These are phyloP conservation scores for Aspergillus sergii DNA, from an alignment of 2,329 filamentous ascomycete species.

Conservation along the genomic window DNA sequence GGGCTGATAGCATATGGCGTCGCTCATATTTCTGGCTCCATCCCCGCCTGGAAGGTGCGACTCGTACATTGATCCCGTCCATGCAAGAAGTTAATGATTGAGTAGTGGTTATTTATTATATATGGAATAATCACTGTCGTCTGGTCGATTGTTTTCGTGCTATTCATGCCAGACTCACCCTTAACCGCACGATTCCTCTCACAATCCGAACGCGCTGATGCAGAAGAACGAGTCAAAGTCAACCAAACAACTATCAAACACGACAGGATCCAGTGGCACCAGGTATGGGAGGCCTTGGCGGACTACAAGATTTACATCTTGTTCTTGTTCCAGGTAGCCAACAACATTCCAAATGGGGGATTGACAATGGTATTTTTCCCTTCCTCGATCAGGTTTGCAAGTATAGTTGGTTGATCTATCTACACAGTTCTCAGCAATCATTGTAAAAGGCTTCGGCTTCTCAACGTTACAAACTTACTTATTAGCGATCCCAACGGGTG, in stretches of 20 bases:
- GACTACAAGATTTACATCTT: background rate
- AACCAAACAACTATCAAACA: background rate
- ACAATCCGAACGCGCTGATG: background rate
- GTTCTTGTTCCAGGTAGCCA: background rate
- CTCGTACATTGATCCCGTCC: background rate
- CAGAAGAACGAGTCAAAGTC: background rate
- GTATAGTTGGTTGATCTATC: background rate
- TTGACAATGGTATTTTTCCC: background rate
- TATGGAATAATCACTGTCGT: background rate
- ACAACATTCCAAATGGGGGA: background rate
- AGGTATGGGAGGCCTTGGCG: background rate
- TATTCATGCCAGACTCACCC: background rate
- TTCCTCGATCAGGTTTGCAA: background rate
- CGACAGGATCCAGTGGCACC: background rate
- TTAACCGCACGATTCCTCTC: background rate
- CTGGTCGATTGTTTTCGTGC: background rate
- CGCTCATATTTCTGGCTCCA: background rate
- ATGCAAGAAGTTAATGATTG: accelerated
- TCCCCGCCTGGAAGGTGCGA: background rate
- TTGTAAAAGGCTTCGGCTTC: background rate
- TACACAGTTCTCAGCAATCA: background rate
- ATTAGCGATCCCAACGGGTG: background rate
- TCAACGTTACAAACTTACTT: background rate
- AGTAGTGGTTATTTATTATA: background rate
- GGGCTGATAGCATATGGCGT: background rate